Percentiles rank a stretch among this genome's conserved stretches.
phyloP scores from a whole-genome alignment of 345 rosid species.

The Eucalyptus curtisii region DNA sequence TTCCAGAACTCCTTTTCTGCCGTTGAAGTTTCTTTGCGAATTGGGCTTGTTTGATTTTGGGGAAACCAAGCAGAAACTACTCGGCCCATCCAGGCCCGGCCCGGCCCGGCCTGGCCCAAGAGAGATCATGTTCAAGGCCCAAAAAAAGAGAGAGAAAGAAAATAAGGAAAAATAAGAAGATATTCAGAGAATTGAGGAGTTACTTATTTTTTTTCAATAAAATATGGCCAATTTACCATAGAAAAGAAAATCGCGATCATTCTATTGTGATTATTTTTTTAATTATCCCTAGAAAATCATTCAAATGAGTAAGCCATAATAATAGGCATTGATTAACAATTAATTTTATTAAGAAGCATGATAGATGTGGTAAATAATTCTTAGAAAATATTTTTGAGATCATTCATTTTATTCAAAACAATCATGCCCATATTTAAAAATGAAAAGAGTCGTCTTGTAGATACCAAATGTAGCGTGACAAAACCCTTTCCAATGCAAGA shows the following conservation, averaged over 20 bases:
- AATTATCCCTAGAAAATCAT: background rate
- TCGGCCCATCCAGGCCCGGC: background rate
- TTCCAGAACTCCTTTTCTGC: background rate
- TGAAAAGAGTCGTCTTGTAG: background rate
- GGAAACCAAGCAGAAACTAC: background rate
- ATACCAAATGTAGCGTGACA: background rate
- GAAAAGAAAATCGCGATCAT: background rate
- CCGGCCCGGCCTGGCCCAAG: background rate
- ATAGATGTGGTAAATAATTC: background rate
- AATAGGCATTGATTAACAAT: fast-evolving
- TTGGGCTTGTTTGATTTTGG: background rate
- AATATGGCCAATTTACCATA: background rate
- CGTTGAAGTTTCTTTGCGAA: background rate
- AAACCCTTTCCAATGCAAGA: fast-evolving
- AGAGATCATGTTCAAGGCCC: background rate
- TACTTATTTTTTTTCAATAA: background rate
- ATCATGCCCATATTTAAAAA: background rate
- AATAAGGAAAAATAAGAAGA: background rate
- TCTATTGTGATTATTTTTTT: too few species aligned
- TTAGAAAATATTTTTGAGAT: too few species aligned
- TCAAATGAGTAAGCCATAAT: background rate
- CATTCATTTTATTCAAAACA: too few species aligned
- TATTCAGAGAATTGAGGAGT: background rate
- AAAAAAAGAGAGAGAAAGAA: background rate
- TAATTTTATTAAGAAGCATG: too few species aligned